Percentiles rank a stretch among this genome's conserved stretches.
Conservation (phyloP, 2,329 filamentous ascomycete genomes). For the Cyphellophora attinorum region DNA sequence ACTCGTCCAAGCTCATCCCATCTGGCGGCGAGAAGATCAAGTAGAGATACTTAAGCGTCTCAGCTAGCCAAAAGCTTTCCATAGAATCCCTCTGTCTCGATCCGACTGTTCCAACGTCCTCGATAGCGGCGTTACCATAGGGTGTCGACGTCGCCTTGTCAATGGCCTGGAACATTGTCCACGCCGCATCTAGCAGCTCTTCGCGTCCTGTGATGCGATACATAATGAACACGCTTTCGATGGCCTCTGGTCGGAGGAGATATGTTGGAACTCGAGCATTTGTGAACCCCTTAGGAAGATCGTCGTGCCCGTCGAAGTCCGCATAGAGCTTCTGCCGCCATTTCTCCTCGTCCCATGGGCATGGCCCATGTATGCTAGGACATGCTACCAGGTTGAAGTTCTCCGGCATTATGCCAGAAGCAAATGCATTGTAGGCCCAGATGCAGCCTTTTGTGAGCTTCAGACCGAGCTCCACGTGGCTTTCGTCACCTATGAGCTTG, state of each 20-base stretch:
- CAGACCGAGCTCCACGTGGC: slow-evolving; percentile 39
- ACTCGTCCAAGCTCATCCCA: slow-evolving; percentile 57
- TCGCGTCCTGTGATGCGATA: slow-evolving; percentile 50
- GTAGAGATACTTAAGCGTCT: slow-evolving; percentile 91
- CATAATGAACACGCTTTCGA: slow-evolving; percentile 51
- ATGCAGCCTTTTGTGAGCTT: slow-evolving; percentile 47
- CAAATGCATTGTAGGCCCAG: slow-evolving; percentile 43
- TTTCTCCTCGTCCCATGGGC: slow-evolving; percentile 37
- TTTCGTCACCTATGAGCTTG: slow-evolving; percentile 38
- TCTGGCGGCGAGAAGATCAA: slow-evolving; percentile 63
- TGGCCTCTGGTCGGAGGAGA: slow-evolving; percentile 54
- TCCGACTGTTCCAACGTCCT: slow-evolving; percentile 33
- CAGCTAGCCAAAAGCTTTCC: slow-evolving; percentile 86
- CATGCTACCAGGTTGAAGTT: slow-evolving; percentile 35
- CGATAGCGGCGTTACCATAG: slow-evolving; percentile 33
- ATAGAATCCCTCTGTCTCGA: slow-evolving; percentile 50
- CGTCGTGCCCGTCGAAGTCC: slow-evolving; percentile 22
- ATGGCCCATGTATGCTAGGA: slow-evolving; percentile 30
- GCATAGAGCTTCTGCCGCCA: slow-evolving; percentile 4
- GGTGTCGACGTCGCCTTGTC: slow-evolving; percentile 32
- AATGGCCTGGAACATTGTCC: slow-evolving; percentile 41
- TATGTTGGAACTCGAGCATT: slow-evolving; percentile 39
- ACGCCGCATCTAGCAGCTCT: slow-evolving; percentile 34
- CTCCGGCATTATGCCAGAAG: slow-evolving; percentile 47
- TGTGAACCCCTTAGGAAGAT: slow-evolving; percentile 34